Evolutionary conservation across 371 early-diverging fungal species (phyloP), one percentile per base, ranked within the genome.

Genomic region (Coemansia sp.): DNA sequence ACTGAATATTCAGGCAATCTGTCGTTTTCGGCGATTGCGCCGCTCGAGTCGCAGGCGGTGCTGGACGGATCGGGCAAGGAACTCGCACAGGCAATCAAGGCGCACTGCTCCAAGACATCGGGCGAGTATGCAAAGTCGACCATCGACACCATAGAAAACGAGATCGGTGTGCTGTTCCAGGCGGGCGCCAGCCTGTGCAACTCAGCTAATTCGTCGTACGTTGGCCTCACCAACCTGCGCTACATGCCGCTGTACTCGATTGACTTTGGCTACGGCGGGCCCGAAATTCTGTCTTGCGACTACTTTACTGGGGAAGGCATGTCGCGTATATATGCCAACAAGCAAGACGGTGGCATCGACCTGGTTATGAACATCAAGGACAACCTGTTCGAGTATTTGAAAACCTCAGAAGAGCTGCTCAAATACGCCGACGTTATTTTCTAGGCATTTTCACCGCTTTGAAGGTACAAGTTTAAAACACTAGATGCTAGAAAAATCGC

Each of bases 191-290:
- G 49, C 9, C 9, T 70, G 43, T 61, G 70, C 63, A 75, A 75
- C 49, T 57, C 66, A 42, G 45, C 58, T 0, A 38, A 38, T 38
- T 41, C 63, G 0, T 59, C 75, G 33, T 75, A 66, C 38, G 26
- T 75, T 10, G 70, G 75, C 7, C 41, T 70, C 26, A 53, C 56
- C 31, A 56, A 59, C 30, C 16, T 74, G 39, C 61, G 75, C 14
- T 59, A 69, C n/a, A 58, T 74, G 66, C 57, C 65, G 9, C 45
- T 69, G 41, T 16, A 56, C n/a, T 31, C 54, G 5, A 48, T 75
- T 36, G 75, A 75, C 31, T 75, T 75, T 69, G 75, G 75, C 31
- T 56, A 47, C 20, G 75, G 75, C 4, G 20, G 35, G 9, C 75
- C 75, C 0, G 51, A 41, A 10, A 59, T 75, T 31, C 20, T 64